A percentile compares a stretch with the other conserved stretches of the same genome.
Evolutionary conservation across 371 early-diverging fungal species (phyloP).

Genomic region (Gilbertella persicaria): DNA sequence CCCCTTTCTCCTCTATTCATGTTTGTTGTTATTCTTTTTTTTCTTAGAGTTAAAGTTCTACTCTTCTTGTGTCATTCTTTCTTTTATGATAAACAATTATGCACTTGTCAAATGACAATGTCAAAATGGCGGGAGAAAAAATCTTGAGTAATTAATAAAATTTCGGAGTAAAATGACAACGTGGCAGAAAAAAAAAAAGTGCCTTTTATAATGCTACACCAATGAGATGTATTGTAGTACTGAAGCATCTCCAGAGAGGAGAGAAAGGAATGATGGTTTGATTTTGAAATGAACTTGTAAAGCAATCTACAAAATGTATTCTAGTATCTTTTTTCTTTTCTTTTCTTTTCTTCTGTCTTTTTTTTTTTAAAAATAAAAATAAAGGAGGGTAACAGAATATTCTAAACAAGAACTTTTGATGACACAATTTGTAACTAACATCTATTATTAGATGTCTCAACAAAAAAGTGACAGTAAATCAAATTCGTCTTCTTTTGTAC

Average conservation of each 20-base stretch:
- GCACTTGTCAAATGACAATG: too few species aligned
- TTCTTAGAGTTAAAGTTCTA: too few species aligned
- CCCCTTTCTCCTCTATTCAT: too few species aligned
- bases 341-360: not conserved
- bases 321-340: not conserved
- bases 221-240: not conserved
- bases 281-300: not conserved
- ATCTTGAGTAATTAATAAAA: too few species aligned
- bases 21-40: too few species aligned
- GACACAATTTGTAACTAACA: not conserved
- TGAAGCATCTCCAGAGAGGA: not conserved
- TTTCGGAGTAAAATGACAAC: too few species aligned
- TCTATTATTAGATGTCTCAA: not conserved
- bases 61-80: too few species aligned
- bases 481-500: not conserved
- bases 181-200: not conserved
- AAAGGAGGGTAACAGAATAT: not conserved
- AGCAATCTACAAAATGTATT: not conserved
- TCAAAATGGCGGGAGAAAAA: too few species aligned
- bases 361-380: not conserved
- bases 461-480: not conserved
- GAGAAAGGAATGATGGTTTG: not conserved
- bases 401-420: not conserved
- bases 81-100: too few species aligned
- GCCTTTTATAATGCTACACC: not conserved